Conservation (phyloP, 2,329 filamentous ascomycete genomes). For the Ceratocystiopsis sp. region DNA sequence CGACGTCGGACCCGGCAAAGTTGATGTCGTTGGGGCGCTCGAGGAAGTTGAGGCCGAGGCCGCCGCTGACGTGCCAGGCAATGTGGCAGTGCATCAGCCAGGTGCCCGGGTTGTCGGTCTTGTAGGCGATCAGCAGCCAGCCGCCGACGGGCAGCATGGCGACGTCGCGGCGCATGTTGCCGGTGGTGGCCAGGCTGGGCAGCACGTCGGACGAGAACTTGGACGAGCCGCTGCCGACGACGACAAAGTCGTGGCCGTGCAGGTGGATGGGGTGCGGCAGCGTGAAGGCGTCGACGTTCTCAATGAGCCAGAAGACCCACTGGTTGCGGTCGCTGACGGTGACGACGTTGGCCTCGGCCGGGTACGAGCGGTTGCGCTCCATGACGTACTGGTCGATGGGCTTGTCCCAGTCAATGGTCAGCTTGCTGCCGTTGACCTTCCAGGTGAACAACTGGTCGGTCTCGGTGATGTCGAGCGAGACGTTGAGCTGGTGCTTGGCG, state of each 20-base stretch:
- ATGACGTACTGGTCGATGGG: conserved; percentile 19
- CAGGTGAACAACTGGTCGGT: conserved; percentile 17
- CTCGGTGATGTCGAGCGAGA: conserved; percentile 2
- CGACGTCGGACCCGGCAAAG: not conserved
- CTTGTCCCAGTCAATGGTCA: conserved; percentile 19
- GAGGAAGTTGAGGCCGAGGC: conserved; percentile 33
- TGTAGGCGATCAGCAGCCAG: conserved; percentile 27
- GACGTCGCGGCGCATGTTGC: conserved; percentile 26
- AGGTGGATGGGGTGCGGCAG: conserved; percentile 23
- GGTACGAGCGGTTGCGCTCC: conserved; percentile 9
- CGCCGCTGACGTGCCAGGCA: conserved; percentile 30
- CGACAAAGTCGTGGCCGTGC: conserved; percentile 25
- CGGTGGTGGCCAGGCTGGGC: conserved; percentile 15
- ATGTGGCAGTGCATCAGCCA: conserved; percentile 40
- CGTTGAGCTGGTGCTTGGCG: conserved; percentile 6
- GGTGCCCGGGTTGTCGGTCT: conserved; percentile 28
- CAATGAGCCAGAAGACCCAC: conserved; percentile 9
- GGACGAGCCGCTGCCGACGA: conserved; percentile 16
- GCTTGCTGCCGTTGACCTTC: conserved; percentile 14
- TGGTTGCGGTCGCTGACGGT: not conserved
- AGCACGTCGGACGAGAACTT: conserved; percentile 2
- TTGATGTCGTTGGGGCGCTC: conserved; percentile 13
- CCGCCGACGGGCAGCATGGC: conserved; percentile 23
- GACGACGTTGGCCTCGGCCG: conserved; percentile 2
- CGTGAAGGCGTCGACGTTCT: conserved; percentile 1